Base-by-base conservation (phyloP, 495 filamentous ascomycete species). In the Penicillium silybi region DNA sequence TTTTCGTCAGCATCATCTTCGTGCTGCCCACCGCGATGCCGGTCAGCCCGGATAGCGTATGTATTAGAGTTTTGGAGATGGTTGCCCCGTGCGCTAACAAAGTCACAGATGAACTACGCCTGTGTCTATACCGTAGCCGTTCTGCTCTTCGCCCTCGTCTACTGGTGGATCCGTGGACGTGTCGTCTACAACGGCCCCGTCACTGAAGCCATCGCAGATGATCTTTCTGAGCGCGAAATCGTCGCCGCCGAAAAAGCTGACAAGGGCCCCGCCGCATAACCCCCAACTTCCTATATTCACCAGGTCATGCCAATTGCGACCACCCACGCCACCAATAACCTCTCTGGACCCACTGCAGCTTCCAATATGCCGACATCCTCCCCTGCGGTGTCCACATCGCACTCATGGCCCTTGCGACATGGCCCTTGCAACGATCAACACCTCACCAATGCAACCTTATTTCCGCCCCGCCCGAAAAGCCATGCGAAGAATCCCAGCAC, bases 1-100 rank as follows among this genome's bases (percentile, higher is more conserved):
- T 73, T 0, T 85, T 85, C 56, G 81, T 84, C 44, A 71, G 68
- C 9, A 68, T 85, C 41, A 79, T 86, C 39, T 86, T 85, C 57
- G 67, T 85, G 44, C 68, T 84, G 56, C 83, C 83, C 1, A 83
- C 80, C 1, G 64, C 59, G 20, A 50, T 74, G 53, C 83, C 83
- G 0, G 81, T 82, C 17, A 71, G 68, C 22, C 64, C 71, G 3
- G 63, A 70, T 22, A 70, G 53, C 44, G 71, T 72, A 66, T 57
- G 71, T 61, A 17, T 23, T 3, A 39, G 18, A 39, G 18, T 16
- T 6, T 6, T 13, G 1, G 11, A 11, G 10, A 3, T 16, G 6
- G 1, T 9, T 32, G 19, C 34, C 38, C 27, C 15, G 40, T 44
- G 19, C 46, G 34, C 52, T 53, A 15, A 27, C 16, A n/a, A 25